Evolutionary conservation across 2,329 filamentous ascomycete genomes (phyloP).

Genomic region (Sarocladiaceae sp.): DNA sequence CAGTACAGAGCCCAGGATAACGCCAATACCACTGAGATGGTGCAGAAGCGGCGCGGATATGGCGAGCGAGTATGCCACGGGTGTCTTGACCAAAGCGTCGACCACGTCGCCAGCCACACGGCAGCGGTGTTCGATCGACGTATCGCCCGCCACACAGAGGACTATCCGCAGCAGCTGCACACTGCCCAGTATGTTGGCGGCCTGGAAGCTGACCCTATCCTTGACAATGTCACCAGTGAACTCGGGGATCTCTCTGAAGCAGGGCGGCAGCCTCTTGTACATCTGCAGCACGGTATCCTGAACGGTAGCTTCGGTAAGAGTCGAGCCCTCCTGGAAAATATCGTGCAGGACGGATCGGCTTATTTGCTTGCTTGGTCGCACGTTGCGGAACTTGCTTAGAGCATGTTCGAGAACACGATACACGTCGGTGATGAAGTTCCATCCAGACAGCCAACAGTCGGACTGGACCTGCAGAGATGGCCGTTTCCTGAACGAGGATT

Average conservation of each 20-base stretch:
- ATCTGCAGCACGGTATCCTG: conserved; percentile 18
- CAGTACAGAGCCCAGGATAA: conserved; percentile 27
- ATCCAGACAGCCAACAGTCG: conserved; percentile 44
- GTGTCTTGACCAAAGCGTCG: conserved; percentile 18
- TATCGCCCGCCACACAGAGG: conserved; percentile 20
- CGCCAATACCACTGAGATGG: conserved; percentile 26
- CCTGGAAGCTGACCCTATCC: conserved; percentile 28
- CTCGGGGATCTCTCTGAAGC: conserved; percentile 21
- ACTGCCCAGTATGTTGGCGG: conserved; percentile 29
- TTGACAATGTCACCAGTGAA: conserved; percentile 19
- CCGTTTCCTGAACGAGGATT: conserved; percentile 3
- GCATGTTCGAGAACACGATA: conserved; percentile 51
- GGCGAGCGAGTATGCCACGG: conserved; percentile 16
- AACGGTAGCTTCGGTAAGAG: conserved; percentile 15
- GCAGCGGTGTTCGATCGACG: conserved; percentile 23
- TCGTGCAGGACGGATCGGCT: conserved; percentile 14
- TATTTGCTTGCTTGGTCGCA: conserved; percentile 12
- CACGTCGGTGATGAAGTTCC: conserved; percentile 52
- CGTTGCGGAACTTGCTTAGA: conserved; percentile 19
- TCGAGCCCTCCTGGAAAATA: conserved; percentile 16
- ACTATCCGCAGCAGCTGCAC: conserved; percentile 27
- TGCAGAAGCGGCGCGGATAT: conserved; percentile 27
- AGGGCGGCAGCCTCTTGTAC: conserved; percentile 20
- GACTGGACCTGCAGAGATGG: conserved; percentile 9
- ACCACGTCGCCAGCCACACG: conserved; percentile 23